Base-by-base conservation (phyloP, 495 filamentous ascomycete species). In the Elasticomyces elasticus region DNA sequence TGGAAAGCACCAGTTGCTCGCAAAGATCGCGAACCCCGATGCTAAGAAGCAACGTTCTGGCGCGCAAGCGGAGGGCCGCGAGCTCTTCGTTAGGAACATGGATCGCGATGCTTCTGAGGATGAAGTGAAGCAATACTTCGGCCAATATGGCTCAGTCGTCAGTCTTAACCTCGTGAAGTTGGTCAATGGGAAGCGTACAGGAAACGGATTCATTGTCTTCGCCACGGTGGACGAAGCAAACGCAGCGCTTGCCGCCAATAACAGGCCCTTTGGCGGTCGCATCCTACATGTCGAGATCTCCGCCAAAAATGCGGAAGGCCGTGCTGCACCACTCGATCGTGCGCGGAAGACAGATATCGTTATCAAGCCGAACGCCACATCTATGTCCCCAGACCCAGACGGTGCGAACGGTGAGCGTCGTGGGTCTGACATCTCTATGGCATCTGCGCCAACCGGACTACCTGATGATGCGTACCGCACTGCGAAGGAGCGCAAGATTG, bases 21-120 rank as follows among this genome's bases (percentile, higher is more conserved):
- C 77, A 3, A 89, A 89, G 69, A 84, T 94, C 53, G 96, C 92
- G 0, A 79, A 95, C 62, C 92, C 92, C 0, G 70, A 69, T 1
- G 74, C 78, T 20, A 91, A 86, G 70, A 82, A 90, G 65, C 74
- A 79, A 19, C 83, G 92, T n/a, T 74, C 81, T 30, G 88, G 89
- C n/a, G 81, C 92, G 24, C 76, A 87, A 49, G 70, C 83, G 19
- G 91, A 96, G 67, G 87, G 83, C 11, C 81, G 92, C 22, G 91
- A 97, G 66, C 58, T 98, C n/a, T 89, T 86, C 61, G 75, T 95
- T 51, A 75, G 74, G 31, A 87, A 91, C 54, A 63, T 96, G 12
- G 77, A 88, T 60, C 80, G 75, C 58, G 76, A 72, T 19, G 76
- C 79, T 12, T 76, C 65, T 0, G 86, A 89, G 58, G 66, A 78